Base-by-base conservation (phyloP, 331 rosid genomes). In the Arachis monticola region DNA sequence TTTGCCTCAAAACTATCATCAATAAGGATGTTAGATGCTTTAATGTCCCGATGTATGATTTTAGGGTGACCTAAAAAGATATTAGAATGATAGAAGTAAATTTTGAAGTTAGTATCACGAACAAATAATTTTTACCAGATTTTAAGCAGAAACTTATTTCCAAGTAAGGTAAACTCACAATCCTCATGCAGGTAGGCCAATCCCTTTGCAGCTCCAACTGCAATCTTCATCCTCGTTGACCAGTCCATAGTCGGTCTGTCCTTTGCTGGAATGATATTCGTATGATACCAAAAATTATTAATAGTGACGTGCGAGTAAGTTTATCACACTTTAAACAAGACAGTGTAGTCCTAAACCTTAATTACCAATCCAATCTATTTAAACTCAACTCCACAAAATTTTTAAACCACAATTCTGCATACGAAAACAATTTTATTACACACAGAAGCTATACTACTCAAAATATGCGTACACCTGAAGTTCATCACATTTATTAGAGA, bases 31-130 rank as follows among this genome's bases (percentile, higher is more conserved):
- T 91, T 91, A 12, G 96, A 70, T 0, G 91, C 89, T 82, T 91
- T 91, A 85, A 91, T 91, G 77, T 91, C 97, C 13, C 93, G 88
- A 63, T 91, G 97, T 70, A 91, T 89, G 80, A 91, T 89, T 82
- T 82, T 87, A 14, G 96, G 97, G 40, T 87, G 86, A 77, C 97
- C 97, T 91, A 75, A 50, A 80, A 63, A 30, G 44, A 70, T 10
- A 80, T 63, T 7, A 55, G 31, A 56, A 4, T 4, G 59, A 32
- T 22, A 67, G 56, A 62, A 8, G 53, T 48, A 10, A 74, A 60
- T 60, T 52, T 8, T 14, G 38, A 53, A 48, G 56, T 47, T 47
- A 61, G 61, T 42, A 44, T 68, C 30, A 64, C 27, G 38, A 53
- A 67, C 41, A 35, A 17, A 53, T 55, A 46, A 55, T 22, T 6